These are phyloP conservation scores for Naganishia friedmannii DNA, from an alignment of 768 basidiomycete genomes.

Conservation along the genomic window DNA sequence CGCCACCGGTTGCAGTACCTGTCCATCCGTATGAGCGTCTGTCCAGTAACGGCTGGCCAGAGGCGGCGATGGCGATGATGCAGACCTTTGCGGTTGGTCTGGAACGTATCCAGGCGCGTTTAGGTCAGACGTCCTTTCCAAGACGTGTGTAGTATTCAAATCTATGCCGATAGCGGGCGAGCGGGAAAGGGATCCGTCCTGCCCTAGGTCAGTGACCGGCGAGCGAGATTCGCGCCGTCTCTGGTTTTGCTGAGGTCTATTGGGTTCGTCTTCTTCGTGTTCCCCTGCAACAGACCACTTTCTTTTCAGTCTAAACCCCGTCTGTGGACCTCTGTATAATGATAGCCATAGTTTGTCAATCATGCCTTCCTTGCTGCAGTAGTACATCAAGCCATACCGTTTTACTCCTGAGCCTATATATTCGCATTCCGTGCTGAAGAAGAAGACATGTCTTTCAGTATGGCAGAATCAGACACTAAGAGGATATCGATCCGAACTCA, in stretches of 20 bases:
- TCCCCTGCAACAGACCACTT: neutral
- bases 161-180: neutral
- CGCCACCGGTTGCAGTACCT: neutral
- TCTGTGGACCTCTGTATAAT: conserved; percentile 17
- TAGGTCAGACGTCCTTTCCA: neutral
- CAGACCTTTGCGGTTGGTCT: neutral
- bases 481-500: neutral
- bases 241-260: neutral
- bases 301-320: conserved; percentile 4
- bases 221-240: neutral
- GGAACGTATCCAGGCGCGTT: neutral
- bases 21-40: neutral
- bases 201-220: neutral
- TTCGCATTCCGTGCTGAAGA: conserved; percentile 12
- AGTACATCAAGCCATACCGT: neutral
- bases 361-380: neutral
- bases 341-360: neutral
- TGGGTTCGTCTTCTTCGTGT: neutral
- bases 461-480: neutral
- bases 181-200: neutral
- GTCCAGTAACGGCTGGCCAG: neutral
- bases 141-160: neutral
- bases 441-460: neutral
- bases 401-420: conserved; percentile 23
- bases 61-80: neutral